Evolutionary conservation across 179 eudicot genomes (phyloP), one percentile per base, ranked within the genome.

Genomic region (Spergularia azorica): DNA sequence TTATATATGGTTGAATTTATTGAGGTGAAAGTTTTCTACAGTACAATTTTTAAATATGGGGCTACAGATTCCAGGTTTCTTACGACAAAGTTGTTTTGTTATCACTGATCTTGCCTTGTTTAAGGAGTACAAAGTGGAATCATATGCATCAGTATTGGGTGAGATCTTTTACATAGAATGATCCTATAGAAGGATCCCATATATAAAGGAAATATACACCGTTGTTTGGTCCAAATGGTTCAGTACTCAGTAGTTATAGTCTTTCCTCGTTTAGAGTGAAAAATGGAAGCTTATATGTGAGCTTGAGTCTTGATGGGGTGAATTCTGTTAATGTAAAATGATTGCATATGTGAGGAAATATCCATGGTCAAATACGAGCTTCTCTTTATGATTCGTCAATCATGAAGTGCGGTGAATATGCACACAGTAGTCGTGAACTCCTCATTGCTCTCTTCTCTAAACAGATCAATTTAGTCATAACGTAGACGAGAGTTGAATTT

Each of bases 1-100:
- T 32, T 46, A 7, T 20, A n/a, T 14, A 50, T 57, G 70, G 50
- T 38, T 59, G 36, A 62, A 6, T 51, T 5, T 70, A 12, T 52
- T 11, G 43, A 4, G 20, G 32, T n/a, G 48, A 10, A 70, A 70
- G 74, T 70, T 54, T 52, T 76, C 6, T 69, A 50, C 36, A 50
- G 32, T 20, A 11, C 20, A 15, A 41, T 36, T 50, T 51, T 14
- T 50, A 17, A 26, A 69, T 10, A 50, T 69, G 5, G 26, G 32
- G 69, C 38, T 20, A 51, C 55, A 51, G 51, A 70, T 52, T 26
- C 15, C 9, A 51, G 6, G 15, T 14, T 15, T 21, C 54, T 70
- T 55, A 9, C 38, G 52, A 12, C 9, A 43, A 26, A 51, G 16
- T 66, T 66, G 70, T 66, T 15, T 52, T 18, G 12, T 60, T 70